These are phyloP conservation scores for Penicillium bovifimosum DNA, from an alignment of 495 filamentous ascomycete genomes.

Conservation along the genomic window DNA sequence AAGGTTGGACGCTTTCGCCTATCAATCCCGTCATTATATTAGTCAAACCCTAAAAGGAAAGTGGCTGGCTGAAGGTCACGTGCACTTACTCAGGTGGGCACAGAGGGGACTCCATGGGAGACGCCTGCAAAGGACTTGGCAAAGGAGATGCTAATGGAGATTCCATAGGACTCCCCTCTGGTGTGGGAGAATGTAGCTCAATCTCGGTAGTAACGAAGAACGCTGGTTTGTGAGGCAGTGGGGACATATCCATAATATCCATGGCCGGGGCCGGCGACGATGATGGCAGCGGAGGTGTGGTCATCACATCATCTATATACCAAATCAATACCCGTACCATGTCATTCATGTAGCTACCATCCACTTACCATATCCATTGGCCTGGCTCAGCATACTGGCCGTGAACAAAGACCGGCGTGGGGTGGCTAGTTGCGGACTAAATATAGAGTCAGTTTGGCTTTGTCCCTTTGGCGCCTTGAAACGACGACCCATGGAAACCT, in stretches of 20 bases:
- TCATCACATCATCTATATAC: conserved; percentile 56
- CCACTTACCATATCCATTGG: conserved; percentile 66
- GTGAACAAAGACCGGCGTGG: conserved; percentile 92
- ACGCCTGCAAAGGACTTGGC: conserved; percentile 44
- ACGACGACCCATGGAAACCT: background rate
- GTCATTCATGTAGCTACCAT: background rate
- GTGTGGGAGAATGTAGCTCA: conserved; percentile 62
- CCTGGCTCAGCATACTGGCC: conserved; percentile 60
- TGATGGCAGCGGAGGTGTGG: conserved; percentile 75
- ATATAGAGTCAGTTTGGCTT: conserved; percentile 26
- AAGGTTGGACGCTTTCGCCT: conserved; percentile 40
- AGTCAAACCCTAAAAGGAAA: background rate
- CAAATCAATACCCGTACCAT: conserved; percentile 6
- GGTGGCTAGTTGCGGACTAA: conserved; percentile 84
- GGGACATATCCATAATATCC: conserved; percentile 92
- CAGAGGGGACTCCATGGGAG: conserved; percentile 48
- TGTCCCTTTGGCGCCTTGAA: conserved; percentile 5
- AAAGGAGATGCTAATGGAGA: conserved; percentile 37
- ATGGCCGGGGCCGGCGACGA: conserved; percentile 73
- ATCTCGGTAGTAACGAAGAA: conserved; percentile 52
- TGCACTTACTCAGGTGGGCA: conserved; percentile 35
- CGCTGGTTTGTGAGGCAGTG: conserved; percentile 81
- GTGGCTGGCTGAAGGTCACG: background rate
- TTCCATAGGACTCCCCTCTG: conserved; percentile 47
- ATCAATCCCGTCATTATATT: background rate